Evolutionary conservation across 139 green algal genomes (phyloP), one percentile per base, ranked within the genome.

Genomic region (Chloropicon primus): DNA sequence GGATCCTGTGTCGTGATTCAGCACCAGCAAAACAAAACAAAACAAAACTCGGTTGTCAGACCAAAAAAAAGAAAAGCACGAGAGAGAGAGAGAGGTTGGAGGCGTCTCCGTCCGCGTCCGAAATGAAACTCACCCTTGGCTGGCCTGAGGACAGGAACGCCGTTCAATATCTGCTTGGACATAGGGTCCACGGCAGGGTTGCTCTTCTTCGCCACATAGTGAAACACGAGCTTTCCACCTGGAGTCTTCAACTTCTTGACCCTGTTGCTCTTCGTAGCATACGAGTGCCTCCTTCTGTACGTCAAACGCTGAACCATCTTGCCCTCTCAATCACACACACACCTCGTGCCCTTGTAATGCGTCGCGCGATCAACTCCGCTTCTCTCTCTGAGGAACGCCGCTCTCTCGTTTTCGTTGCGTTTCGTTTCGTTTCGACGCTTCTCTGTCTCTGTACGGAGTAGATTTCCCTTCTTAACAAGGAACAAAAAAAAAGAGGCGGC

Each of bases 221-320:
- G 94, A 76, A 96, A 88, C 53, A 91, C 85, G 25, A 97, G 87
- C 75, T 89, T 88, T 77, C 95, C 95, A 82, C 95, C 94, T 77
- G 95, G 95, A 0, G 93, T 98, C 86, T 93, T 94, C 28, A 98
- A 86, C 54, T 94, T 88, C 24, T 91, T 84, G 25, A 85, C 90
- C 80, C 89, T 90, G 90, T 99, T 99, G 53, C 87, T 94, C 85
- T 87, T 88, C 71, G 93, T 98, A 86, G 92, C 90, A 80, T 99
- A 99, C 81, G 80, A 87, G 84, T 98, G 94, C 79, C 91, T 86
- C 81, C 91, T 80, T 62, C 87, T 74, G 78, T 91, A 92, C 0
- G 87, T 92, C 26, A 97, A 78, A 74, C 92, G 85, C 86, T 94
- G 92, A 74, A 89, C 92, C 92, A 97, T 97, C 26, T 79, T 91